Evolutionary conservation across 192 early-diverging fungal species (phyloP).

Genomic region (Backusella parvicylindrica): DNA sequence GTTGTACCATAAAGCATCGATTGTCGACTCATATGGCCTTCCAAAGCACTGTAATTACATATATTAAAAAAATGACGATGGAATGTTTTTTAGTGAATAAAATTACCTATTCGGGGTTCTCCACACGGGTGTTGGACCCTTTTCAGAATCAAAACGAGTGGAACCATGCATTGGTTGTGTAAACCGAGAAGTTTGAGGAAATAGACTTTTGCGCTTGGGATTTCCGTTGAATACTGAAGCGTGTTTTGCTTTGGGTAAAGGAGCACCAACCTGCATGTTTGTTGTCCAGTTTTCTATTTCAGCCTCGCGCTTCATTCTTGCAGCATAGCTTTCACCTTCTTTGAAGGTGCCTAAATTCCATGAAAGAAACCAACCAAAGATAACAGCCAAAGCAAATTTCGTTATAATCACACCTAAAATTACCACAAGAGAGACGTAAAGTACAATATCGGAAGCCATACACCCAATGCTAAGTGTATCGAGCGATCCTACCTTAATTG

Average conservation of each 20-base stretch:
- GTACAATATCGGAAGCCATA: constrained; percentile 73
- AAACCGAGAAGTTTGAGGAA: constrained; percentile 36
- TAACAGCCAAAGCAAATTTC: constrained; percentile 72
- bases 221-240: constrained; percentile 12
- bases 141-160: not conserved
- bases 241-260: not conserved
- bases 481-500: constrained; percentile 76
- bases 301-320: constrained; percentile 41
- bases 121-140: not conserved
- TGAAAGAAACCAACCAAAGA: constrained; percentile 81
- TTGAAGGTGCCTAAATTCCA: constrained; percentile 74
- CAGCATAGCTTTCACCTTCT: constrained; percentile 51
- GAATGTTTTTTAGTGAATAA: constrained; percentile 11
- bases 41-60: not conserved
- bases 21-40: constrained; percentile 1
- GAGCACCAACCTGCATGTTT: constrained; percentile 40
- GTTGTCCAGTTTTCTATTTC: constrained; percentile 37
- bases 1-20: not conserved
- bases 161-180: constrained; percentile 10
- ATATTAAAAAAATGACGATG: not conserved
- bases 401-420: constrained; percentile 64
- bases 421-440: constrained; percentile 75
- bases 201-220: constrained; percentile 40
- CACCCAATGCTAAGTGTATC: constrained; percentile 79
- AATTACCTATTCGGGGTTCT: not conserved